A percentile compares a stretch with the other conserved stretches of the same genome.
phyloP scores from a whole-genome alignment of 2,329 filamentous ascomycete genomes.

The Pseudogymnoascus sp. region DNA sequence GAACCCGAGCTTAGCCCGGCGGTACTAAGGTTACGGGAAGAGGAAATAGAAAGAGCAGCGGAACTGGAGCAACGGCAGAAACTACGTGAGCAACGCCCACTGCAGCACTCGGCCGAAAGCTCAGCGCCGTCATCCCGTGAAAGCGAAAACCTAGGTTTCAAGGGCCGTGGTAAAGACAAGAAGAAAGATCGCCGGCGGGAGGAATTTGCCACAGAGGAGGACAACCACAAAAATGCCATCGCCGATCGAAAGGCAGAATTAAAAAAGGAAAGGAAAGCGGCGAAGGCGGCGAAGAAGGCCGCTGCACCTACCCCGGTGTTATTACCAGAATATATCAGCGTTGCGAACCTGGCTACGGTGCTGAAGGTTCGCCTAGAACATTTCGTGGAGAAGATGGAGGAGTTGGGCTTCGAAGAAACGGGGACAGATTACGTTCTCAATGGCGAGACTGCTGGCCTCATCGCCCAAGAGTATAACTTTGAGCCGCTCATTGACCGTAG shows the following conservation, averaged over 20 bases:
- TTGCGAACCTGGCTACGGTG: constrained; percentile 71
- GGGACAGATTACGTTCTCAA: constrained; percentile 79
- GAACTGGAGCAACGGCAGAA: not conserved
- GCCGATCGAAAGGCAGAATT: constrained; percentile 27
- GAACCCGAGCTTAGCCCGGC: constrained; percentile 1
- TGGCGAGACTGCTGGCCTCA: constrained; percentile 79
- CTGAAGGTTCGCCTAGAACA: constrained; percentile 62
- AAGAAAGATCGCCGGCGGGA: constrained; percentile 18
- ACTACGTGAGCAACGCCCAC: not conserved
- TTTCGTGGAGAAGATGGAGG: constrained; percentile 68
- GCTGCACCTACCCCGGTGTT: constrained; percentile 55
- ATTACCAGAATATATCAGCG: constrained; percentile 84
- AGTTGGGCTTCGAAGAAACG: constrained; percentile 85
- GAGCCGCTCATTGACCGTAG: constrained; percentile 70
- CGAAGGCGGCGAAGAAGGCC: constrained; percentile 31
- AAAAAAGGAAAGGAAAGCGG: constrained; percentile 36
- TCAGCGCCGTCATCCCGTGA: not conserved
- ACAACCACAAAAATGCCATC: constrained; percentile 25
- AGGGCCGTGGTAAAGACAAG: constrained; percentile 2
- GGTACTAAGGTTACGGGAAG: not conserved
- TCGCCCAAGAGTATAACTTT: constrained; percentile 88
- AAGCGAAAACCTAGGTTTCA: not conserved
- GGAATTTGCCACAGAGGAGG: constrained; percentile 23
- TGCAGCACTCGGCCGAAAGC: not conserved
- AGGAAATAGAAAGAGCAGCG: not conserved